phyloP scores from a whole-genome alignment of 495 filamentous ascomycete species.

The Neurospora sp. region DNA sequence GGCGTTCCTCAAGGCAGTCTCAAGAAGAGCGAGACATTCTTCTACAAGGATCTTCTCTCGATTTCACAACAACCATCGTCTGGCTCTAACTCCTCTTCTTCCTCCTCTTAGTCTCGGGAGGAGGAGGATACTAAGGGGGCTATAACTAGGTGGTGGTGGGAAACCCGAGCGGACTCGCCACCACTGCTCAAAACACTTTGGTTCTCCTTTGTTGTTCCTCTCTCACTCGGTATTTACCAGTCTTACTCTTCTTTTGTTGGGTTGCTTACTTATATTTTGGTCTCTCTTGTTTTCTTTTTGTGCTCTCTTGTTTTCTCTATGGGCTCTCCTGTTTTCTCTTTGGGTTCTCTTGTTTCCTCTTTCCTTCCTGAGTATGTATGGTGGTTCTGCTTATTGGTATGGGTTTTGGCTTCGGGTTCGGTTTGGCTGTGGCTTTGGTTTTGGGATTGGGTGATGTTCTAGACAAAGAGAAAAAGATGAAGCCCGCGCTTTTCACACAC shows the following conservation, averaged over 20 bases:
- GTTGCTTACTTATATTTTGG: not conserved
- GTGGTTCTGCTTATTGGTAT: not conserved
- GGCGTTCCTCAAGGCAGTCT: conserved; percentile 7
- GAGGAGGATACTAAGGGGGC: not conserved
- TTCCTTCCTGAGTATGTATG: not conserved
- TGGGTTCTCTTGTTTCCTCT: not conserved
- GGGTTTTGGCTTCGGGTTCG: not conserved
- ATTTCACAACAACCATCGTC: not conserved
- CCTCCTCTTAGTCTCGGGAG: not conserved
- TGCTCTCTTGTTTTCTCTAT: too few relatives aligned
- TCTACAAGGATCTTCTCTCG: conserved; percentile 28
- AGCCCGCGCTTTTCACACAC: not conserved
- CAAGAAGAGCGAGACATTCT: conserved; percentile 28
- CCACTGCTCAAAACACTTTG: too few relatives aligned
- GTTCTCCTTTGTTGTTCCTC: too few relatives aligned
- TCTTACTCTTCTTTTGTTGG: not conserved
- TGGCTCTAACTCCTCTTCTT: not conserved
- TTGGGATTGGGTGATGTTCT: not conserved
- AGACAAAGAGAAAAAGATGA: not conserved
- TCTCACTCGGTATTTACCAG: too few relatives aligned
- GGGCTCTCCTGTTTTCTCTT: not conserved
- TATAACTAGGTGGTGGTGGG: too few relatives aligned
- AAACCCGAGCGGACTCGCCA: too few relatives aligned
- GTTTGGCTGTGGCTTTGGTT: not conserved
- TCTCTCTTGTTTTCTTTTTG: not conserved